phyloP scores from a whole-genome alignment of 805 yeast species.

The Suhomyces faveliae region DNA sequence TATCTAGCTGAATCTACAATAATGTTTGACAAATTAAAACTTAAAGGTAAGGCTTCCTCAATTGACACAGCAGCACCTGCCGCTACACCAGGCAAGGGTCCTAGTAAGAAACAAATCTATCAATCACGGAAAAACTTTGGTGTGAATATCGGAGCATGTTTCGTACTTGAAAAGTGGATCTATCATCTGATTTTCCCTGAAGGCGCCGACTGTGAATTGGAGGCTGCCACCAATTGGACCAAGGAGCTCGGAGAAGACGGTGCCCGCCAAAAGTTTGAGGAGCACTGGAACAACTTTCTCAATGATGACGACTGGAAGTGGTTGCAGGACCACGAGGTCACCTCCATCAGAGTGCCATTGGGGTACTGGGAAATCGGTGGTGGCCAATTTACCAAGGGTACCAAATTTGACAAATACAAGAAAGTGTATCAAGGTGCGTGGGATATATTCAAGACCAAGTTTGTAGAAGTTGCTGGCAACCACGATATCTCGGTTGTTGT shows the following conservation, averaged over 20 bases:
- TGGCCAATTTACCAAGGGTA: conserved; percentile 54
- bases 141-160: conserved; percentile 80
- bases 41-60: conserved; percentile 27
- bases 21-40: conserved; percentile 34
- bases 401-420: conserved; percentile 51
- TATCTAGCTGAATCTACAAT: too few relatives aligned
- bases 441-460: conserved; percentile 51
- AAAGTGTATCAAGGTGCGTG: conserved; percentile 69
- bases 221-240: conserved; percentile 57
- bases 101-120: conserved; percentile 48
- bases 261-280: conserved; percentile 52
- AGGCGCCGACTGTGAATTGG: conserved; percentile 65
- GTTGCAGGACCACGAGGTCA: conserved; percentile 65
- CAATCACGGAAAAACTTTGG: conserved; percentile 70
- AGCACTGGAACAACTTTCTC: conserved; percentile 66
- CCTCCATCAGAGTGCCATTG: conserved; percentile 79
- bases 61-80: conserved; percentile 29
- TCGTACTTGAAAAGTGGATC: conserved; percentile 80
- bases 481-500: conserved; percentile 71
- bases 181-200: conserved; percentile 59
- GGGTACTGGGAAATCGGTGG: conserved; percentile 89
- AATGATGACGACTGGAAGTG: conserved; percentile 77
- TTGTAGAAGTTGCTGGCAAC: conserved; percentile 58
- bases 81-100: conserved; percentile 32
- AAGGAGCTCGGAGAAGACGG: conserved; percentile 51